Evolutionary conservation across 257 asterid species (phyloP), one percentile per base, ranked within the genome.

Genomic region (Craterostigma plantagineum): DNA sequence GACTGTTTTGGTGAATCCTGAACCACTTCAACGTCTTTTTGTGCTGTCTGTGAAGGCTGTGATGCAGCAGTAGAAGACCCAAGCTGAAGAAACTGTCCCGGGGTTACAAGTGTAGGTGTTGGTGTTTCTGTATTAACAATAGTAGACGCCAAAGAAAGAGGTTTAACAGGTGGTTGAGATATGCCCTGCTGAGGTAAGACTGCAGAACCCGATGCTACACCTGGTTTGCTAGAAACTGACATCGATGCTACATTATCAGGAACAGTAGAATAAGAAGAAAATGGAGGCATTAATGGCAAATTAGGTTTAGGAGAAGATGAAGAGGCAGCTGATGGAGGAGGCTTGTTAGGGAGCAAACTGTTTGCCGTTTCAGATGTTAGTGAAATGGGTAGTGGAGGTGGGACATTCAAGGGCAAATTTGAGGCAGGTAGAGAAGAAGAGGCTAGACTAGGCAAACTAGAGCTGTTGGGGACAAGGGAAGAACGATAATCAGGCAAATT

Each of bases 1-100:
- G 66, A 47, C 44, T 45, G 56, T 30, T 63, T 52, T 0, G 74
- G 60, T 15, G 75, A 67, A 18, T 72, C 86, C 64, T 77, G 69
- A 16, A 75, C 94, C 42, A 83, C 91, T 63, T 90, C 92, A 33
- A 90, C 91, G 55, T 83, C 95, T 35, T 83, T 79, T 52, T 77
- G 95, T 14, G 50, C 38, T 47, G 81, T 63, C 61, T 63, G 87
- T 14, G 58, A 46, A n/a, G 14, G 16, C 16, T 23, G 50, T 4
- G 50, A 18, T 11, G 35, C 34, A 46, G 50, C 6, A 46, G 50
- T 38, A 46, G 17, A 23, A 27, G 50, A 17, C 34, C 17, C 38
- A n/a, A 38, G 34, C 38, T 48, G 52, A 61, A 82, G 52, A 42
- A 79, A 78, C 62, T 87, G 95, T 33, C 92, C 92, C 11, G 98